phyloP scores from a whole-genome alignment of 805 yeast genomes.

The Yarrowia keelungensis region DNA sequence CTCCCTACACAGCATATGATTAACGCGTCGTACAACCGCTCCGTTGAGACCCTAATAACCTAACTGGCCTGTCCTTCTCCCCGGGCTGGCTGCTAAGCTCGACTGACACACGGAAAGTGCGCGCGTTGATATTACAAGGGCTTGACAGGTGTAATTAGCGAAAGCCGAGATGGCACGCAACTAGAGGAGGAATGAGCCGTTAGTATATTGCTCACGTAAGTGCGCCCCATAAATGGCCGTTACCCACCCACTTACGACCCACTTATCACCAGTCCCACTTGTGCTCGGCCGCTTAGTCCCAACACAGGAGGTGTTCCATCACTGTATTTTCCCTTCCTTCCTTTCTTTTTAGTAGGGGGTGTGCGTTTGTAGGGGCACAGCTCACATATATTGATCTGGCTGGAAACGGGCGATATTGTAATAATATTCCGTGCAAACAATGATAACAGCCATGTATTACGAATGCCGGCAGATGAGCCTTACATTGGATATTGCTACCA shows the following conservation, averaged over 20 bases:
- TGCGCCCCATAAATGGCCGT: no score
- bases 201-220: no score
- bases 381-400: constrained; percentile 4
- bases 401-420: constrained; percentile 1
- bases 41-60: constrained; percentile 10
- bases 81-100: not conserved
- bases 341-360: not conserved
- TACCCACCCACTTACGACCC: no score
- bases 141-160: no score
- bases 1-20: constrained; percentile 9
- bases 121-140: not conserved
- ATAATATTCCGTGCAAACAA: no score
- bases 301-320: not conserved
- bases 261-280: not conserved
- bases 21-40: constrained; percentile 10
- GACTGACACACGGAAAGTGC: constrained; percentile 5
- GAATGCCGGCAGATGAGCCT: no score
- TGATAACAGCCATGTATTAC: no score
- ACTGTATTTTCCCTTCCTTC: no score
- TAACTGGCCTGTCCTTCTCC: not conserved
- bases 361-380: constrained; percentile 23
- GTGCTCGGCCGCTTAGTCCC: no score
- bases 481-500: not conserved
- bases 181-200: no score
- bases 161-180: no score